These are phyloP conservation scores for Aaosphaeria arxii DNA, from an alignment of 2,329 filamentous ascomycete genomes.

Conservation along the genomic window DNA sequence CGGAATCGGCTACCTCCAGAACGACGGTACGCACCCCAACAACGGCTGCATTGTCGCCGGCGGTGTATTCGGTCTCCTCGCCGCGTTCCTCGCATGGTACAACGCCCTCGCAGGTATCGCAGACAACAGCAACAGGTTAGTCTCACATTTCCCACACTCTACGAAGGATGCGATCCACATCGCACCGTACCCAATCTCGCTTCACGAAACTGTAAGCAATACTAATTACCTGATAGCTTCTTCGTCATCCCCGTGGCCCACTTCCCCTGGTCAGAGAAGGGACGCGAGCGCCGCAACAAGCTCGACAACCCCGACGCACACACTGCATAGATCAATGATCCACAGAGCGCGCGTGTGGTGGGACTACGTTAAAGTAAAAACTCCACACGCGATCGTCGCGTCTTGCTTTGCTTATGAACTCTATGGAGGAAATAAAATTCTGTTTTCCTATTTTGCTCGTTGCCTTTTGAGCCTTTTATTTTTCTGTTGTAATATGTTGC, in stretches of 20 bases:
- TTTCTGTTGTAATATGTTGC: too few species aligned
- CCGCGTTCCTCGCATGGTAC: slow-evolving; percentile 55
- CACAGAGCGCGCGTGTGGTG: too few species aligned
- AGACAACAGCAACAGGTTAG: slow-evolving; percentile 51
- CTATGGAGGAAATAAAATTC: too few species aligned
- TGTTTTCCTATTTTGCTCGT: too few species aligned
- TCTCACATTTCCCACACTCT: background rate
- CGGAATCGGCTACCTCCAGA: slow-evolving; percentile 50
- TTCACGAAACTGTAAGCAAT: slow-evolving; percentile 1
- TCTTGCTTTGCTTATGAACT: too few species aligned
- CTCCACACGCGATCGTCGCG: too few species aligned
- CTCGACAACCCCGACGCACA: slow-evolving; percentile 38
- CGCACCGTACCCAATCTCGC: too few species aligned
- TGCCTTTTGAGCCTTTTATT: too few species aligned
- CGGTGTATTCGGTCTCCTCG: slow-evolving; percentile 52
- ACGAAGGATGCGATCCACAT: background rate
- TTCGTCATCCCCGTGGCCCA: slow-evolving; percentile 89
- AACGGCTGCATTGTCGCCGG: slow-evolving; percentile 49
- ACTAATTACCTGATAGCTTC: slow-evolving; percentile 59
- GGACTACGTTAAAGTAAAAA: too few species aligned
- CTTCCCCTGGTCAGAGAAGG: slow-evolving; percentile 78
- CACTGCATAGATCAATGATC: background rate
- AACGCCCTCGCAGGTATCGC: slow-evolving; percentile 55
- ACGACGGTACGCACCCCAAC: slow-evolving; percentile 41
- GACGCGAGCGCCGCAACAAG: slow-evolving; percentile 35